phyloP scores from a whole-genome alignment of 1,139 yeast species.

The Candida sanyaensis region DNA sequence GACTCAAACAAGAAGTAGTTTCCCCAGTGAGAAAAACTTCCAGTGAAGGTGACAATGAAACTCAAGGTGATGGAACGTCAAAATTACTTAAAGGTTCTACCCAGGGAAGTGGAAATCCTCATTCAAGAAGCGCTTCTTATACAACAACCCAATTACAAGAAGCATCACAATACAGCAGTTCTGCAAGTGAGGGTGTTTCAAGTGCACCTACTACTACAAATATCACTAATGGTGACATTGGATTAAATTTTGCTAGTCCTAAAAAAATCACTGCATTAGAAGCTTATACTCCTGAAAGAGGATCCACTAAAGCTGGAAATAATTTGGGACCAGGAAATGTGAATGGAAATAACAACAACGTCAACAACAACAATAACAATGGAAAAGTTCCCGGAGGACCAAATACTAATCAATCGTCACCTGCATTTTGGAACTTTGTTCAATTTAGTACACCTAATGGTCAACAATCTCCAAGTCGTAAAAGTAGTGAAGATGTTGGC shows the following conservation, averaged over 20 bases:
- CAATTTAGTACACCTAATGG: conserved; percentile 73
- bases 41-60: background rate
- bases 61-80: conserved; percentile 29
- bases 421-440: conserved; percentile 79
- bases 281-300: conserved; percentile 84
- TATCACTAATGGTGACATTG: conserved; percentile 26
- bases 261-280: conserved; percentile 68
- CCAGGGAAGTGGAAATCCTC: conserved; percentile 5
- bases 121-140: conserved; percentile 16
- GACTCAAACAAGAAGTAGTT: conserved; percentile 24
- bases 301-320: conserved; percentile 31
- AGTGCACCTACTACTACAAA: conserved; percentile 5
- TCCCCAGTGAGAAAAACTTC: conserved; percentile 35
- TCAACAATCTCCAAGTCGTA: conserved; percentile 41
- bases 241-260: conserved; percentile 47
- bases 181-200: conserved; percentile 6
- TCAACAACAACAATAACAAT: conserved; percentile 17
- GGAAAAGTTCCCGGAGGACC: conserved; percentile 14
- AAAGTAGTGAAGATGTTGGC: conserved; percentile 39
- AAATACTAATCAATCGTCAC: conserved; percentile 52
- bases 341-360: conserved; percentile 1
- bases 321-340: conserved; percentile 5
- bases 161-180: conserved; percentile 3
- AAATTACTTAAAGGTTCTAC: conserved; percentile 33
- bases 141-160: conserved; percentile 10